Base-by-base conservation (phyloP, 2,329 filamentous ascomycete genomes). In the Emmonsiellopsis sp. region DNA sequence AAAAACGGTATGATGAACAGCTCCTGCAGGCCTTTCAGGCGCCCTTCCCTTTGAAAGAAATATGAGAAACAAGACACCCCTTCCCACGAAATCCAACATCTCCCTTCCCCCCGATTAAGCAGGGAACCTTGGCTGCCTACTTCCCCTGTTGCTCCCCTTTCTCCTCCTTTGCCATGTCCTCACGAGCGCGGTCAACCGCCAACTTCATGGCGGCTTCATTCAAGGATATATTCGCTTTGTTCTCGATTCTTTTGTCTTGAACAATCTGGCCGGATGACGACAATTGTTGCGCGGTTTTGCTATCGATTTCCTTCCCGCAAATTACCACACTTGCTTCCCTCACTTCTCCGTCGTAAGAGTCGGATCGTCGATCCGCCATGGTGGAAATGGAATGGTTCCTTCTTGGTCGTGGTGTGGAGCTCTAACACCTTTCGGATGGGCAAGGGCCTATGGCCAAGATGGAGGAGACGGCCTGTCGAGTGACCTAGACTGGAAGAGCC, bases 1-100 rank as follows among this genome's bases (percentile, higher is more conserved):
- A 57, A 38, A 46, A 56, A 47, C 16, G 40, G n/a, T 59, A 59
- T 51, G 55, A 59, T 34, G 47, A 47, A 42, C 42, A 57, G 50
- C 53, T 59, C 40, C 51, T 42, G 35, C 10, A 57, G 35, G 51
- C 42, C 20, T 57, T 59, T 3, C 40, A 51, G 10, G 5, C 15
- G 6, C 31, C 20, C 15, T 3, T 9, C 15, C 10, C 9, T 11
- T 48, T 32, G 37, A 37, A 4, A 26, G 9, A 38, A 5, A 16
- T 37, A 46, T 20, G 26, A 9, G 30, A 45, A 45, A 32, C 0
- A n/a, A 7, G 26, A n/a, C n/a, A n/a, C n/a, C n/a, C n/a, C n/a
- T n/a, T n/a, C n/a, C n/a, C n/a, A n/a, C n/a, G n/a, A 46, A 13
- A 3, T n/a, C 3, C 13, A 3, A 11, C 20, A 44, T 11, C 13